Evolutionary conservation across 345 rosid genomes (phyloP).

Genomic region (Moricandia arvensis): DNA sequence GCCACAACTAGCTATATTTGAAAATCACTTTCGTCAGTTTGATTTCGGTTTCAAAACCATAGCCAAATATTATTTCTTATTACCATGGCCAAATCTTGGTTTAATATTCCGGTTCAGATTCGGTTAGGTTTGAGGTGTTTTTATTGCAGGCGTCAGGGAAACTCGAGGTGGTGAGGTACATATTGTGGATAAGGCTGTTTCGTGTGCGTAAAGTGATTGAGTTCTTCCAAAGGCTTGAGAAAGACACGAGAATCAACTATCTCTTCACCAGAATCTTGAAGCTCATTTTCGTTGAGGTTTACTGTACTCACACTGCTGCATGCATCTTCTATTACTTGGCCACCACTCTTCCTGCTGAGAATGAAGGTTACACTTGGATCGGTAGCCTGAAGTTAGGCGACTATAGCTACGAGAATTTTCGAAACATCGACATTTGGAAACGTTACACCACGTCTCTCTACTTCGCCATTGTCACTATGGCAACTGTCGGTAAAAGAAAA

Average conservation of each 20-base stretch:
- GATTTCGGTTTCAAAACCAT: neutral
- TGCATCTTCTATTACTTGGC: slow-evolving; percentile 87
- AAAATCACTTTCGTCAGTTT: neutral
- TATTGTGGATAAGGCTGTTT: slow-evolving; percentile 65
- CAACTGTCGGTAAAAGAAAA: too few species aligned
- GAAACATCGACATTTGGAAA: slow-evolving; percentile 73
- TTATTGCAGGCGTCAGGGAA: slow-evolving; percentile 51
- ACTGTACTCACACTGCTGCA: slow-evolving; percentile 88
- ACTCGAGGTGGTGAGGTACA: slow-evolving; percentile 67
- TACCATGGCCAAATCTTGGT: too few species aligned
- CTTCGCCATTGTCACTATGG: slow-evolving; percentile 88
- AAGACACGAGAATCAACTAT: slow-evolving; percentile 72
- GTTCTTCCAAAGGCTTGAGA: slow-evolving; percentile 66
- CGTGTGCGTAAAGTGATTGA: slow-evolving; percentile 58
- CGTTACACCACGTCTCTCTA: slow-evolving; percentile 79
- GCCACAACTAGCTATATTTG: too few species aligned
- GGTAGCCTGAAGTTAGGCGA: slow-evolving; percentile 83
- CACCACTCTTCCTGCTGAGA: slow-evolving; percentile 60
- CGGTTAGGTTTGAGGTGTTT: neutral
- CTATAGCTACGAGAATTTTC: slow-evolving; percentile 63
- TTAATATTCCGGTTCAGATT: neutral
- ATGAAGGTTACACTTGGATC: slow-evolving; percentile 86
- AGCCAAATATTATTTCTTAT: too few species aligned
- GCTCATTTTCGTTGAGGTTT: slow-evolving; percentile 70
- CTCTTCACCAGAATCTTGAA: slow-evolving; percentile 72